These are phyloP conservation scores for Camellia sinensis DNA, from an alignment of 148 eudicot species.

Conservation along the genomic window DNA sequence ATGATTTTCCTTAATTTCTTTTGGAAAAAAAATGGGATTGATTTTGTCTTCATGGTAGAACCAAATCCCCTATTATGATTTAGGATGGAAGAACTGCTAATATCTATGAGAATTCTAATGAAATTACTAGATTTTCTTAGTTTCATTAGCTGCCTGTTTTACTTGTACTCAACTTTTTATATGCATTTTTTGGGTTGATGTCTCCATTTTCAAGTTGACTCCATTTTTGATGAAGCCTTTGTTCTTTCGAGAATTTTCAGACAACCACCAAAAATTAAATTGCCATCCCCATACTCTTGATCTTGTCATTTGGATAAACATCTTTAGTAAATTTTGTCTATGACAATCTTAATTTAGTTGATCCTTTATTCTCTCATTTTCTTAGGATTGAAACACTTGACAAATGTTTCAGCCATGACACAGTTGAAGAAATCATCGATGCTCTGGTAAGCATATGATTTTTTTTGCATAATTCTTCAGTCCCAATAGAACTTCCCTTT, in stretches of 20 bases:
- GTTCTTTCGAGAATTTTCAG: neutral
- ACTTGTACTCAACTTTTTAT: neutral
- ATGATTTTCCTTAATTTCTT: neutral
- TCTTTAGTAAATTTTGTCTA: neutral
- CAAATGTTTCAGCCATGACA: conserved; percentile 76
- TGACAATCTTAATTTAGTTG: conserved; percentile 5
- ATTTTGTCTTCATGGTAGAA: neutral
- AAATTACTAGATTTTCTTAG: neutral
- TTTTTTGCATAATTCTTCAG: neutral
- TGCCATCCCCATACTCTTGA: neutral
- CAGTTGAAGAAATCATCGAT: conserved; percentile 83
- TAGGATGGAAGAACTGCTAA: neutral
- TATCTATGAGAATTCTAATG: neutral
- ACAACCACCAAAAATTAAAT: neutral
- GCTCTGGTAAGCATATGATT: conserved; percentile 50
- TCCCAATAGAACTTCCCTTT: neutral
- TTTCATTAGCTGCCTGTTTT: neutral
- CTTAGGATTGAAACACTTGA: conserved; percentile 69
- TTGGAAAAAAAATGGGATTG: neutral
- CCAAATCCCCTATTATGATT: neutral
- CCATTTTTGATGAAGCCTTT: neutral
- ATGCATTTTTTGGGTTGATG: neutral
- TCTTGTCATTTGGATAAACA: neutral
- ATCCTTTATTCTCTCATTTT: conserved; percentile 19
- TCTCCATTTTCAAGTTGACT: neutral